phyloP scores from a whole-genome alignment of 23 red algal genomes.

The Agarophyton chilense region DNA sequence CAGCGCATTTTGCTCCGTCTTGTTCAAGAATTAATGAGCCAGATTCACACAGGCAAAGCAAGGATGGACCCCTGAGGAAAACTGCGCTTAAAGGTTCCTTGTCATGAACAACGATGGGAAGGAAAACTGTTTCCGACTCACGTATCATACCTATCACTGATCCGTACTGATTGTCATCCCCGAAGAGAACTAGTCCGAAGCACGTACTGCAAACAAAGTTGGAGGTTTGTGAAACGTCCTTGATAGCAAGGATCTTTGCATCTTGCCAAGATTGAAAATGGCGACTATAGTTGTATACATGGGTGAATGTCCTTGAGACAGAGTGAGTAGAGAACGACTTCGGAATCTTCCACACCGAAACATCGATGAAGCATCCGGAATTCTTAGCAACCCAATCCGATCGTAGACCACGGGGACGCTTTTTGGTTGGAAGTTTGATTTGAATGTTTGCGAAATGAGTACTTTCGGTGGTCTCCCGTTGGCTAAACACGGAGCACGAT shows the following conservation, averaged over 20 bases:
- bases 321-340: not conserved
- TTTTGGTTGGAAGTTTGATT: not conserved
- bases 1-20: not conserved
- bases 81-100: not conserved
- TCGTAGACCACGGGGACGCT: not conserved
- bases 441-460: conserved; percentile 13
- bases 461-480: not conserved
- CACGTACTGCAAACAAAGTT: not conserved
- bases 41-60: not conserved
- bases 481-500: not conserved
- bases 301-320: not conserved
- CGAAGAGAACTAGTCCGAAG: not conserved
- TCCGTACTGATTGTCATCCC: not conserved
- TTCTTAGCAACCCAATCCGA: not conserved
- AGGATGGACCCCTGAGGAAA: not conserved
- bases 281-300: not conserved
- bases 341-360: not conserved
- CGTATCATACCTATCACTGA: not conserved
- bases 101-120: not conserved
- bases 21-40: not conserved
- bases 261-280: conserved; percentile 10
- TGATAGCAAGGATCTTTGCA: conserved; percentile 8
- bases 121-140: not conserved
- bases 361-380: not conserved
- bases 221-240: not conserved